These are phyloP conservation scores for Aureobasidium leucospermi DNA, from an alignment of 2,329 filamentous ascomycete species.

Conservation along the genomic window DNA sequence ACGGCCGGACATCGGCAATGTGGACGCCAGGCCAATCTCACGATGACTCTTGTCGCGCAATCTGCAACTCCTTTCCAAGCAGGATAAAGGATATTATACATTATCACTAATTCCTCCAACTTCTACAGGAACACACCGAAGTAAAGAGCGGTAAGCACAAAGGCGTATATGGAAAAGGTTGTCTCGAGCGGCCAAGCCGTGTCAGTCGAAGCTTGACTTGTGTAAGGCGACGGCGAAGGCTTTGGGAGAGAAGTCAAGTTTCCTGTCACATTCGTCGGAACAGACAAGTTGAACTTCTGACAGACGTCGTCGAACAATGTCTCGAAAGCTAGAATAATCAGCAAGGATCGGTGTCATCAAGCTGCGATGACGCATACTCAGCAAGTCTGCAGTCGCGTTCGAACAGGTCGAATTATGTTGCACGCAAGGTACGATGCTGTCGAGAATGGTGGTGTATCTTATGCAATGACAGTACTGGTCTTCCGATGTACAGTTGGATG, in stretches of 20 bases:
- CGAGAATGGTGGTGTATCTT: background rate
- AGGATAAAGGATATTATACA: background rate
- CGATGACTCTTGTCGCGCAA: too few relatives aligned
- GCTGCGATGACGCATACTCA: background rate
- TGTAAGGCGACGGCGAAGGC: background rate
- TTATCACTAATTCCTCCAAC: background rate
- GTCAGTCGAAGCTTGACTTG: background rate
- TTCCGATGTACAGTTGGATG: background rate
- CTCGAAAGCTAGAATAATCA: slow-evolving; percentile 1
- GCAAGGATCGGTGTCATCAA: background rate
- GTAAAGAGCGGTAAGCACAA: background rate
- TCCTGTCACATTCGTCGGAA: slow-evolving; percentile 12
- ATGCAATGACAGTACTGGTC: slow-evolving; percentile 11
- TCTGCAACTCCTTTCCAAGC: too few relatives aligned
- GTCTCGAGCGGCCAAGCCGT: background rate
- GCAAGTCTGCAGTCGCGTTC: background rate
- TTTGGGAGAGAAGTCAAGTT: background rate
- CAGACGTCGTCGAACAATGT: background rate
- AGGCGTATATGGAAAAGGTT: background rate
- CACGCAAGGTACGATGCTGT: slow-evolving; percentile 8
- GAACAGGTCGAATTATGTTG: slow-evolving; percentile 1
- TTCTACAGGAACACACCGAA: background rate
- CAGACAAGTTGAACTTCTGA: slow-evolving; percentile 7
- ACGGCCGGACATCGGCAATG: too few relatives aligned
- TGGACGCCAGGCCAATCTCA: too few relatives aligned